Evolutionary conservation across 441 rosid genomes (phyloP), one percentile per base, ranked within the genome.

Genomic region (Populus hybrid): DNA sequence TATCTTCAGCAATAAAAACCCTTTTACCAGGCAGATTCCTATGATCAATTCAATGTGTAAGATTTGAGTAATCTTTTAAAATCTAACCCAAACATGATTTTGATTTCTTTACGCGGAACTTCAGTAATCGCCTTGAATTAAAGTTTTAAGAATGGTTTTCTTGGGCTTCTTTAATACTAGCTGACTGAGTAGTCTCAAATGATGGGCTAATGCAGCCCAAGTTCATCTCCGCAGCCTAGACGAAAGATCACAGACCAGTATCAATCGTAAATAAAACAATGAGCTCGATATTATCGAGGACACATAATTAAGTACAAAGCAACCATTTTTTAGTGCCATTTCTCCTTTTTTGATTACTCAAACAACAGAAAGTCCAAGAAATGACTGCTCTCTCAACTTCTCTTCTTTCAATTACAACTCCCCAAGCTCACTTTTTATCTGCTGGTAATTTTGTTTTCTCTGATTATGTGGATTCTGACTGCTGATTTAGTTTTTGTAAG

Each of bases 341-440:
- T 66, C 65, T 75, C n/a, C 10, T 18, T 10, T 24, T 28, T 26
- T 65, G 10, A 21, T 42, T 12, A 35, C 65, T 4, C 20, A 14
- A 64, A 23, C 74, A 1, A 45, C 53, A 21, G 31, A 12, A 53
- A 14, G 28, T 35, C 8, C 33, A 10, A 71, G 73, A 7, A 59
- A 79, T 78, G 74, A 42, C 68, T 66, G 26, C 75, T 76, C 61
- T 82, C 40, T 74, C 80, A 14, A 68, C 67, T 59, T 42, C 80
- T 6, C 74, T 35, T 42, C 68, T 67, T 61, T 72, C 79, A 16
- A n/a, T 74, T 42, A 42, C 71, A 36, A 8, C 61, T 21, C 45
- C 77, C 68, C 77, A 69, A 35, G 3, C 80, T 36, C 71, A 11
- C 45, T 23, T 77, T 63, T 12, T 68, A 11, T 7, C 74, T 4